These are phyloP conservation scores for Alternaria viburni DNA, from an alignment of 2,329 filamentous ascomycete species.

Conservation along the genomic window DNA sequence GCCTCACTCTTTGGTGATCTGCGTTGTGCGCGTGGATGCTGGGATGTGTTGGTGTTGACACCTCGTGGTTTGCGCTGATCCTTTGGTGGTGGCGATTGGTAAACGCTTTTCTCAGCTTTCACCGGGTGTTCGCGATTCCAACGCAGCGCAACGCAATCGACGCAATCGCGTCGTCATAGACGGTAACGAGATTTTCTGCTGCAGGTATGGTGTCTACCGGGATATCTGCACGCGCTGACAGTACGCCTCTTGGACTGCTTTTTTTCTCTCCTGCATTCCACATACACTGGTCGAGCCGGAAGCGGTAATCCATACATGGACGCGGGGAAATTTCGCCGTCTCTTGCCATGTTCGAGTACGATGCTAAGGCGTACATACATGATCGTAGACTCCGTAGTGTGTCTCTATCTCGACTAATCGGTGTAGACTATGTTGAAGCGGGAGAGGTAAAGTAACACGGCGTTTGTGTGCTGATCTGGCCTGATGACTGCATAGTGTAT, in stretches of 20 bases:
- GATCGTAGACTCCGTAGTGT: not conserved
- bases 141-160: not conserved
- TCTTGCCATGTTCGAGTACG: not conserved
- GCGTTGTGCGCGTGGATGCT: not conserved
- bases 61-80: not conserved
- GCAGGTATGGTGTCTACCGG: not conserved
- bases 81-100: not conserved
- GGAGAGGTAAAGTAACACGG: not conserved
- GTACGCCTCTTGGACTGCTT: not conserved
- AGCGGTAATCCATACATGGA: not conserved
- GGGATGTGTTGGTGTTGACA: not conserved
- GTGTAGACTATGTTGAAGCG: not conserved
- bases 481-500: not conserved
- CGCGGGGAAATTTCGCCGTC: not conserved
- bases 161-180: not conserved
- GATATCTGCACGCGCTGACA: not conserved
- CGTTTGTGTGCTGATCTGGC: not conserved
- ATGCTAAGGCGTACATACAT: not conserved
- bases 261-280: not conserved
- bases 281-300: not conserved
- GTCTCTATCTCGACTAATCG: not conserved
- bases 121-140: not conserved
- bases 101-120: not conserved
- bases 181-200: not conserved
- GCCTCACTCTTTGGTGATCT: conserved; percentile 11